These are phyloP conservation scores for Aspergillus funiculosus DNA, from an alignment of 495 filamentous ascomycete species.

Conservation along the genomic window DNA sequence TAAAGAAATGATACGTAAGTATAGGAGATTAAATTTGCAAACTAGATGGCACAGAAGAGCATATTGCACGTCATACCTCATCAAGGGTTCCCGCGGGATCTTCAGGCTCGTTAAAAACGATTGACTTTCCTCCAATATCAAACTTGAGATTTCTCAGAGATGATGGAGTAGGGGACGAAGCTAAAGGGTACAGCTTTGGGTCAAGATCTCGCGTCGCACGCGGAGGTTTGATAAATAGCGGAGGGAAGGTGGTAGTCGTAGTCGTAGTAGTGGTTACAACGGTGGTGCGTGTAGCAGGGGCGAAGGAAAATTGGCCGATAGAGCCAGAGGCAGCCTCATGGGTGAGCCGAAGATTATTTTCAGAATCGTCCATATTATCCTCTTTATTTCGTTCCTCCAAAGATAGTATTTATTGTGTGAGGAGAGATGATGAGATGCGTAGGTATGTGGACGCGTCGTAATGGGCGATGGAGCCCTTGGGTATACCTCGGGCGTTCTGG, in stretches of 20 bases:
- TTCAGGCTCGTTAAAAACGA: conserved; percentile 62
- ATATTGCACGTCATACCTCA: conserved; percentile 45
- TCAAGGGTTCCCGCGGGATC: conserved; percentile 48
- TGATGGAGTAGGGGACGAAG: conserved; percentile 69
- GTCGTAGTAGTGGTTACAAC: conserved; percentile 92
- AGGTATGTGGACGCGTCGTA: conserved; percentile 20
- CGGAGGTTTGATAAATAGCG: conserved; percentile 69
- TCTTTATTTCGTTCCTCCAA: conserved; percentile 16
- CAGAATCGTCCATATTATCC: conserved; percentile 32
- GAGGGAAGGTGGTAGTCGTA: conserved; percentile 84
- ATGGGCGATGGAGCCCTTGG: conserved; percentile 3
- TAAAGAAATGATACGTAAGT: conserved; percentile 25
- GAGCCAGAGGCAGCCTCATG: conserved; percentile 27
- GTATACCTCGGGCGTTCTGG: no score
- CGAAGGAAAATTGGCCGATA: conserved; percentile 63
- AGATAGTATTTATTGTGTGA: conserved; percentile 10
- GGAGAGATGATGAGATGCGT: conserved; percentile 7
- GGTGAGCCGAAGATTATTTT: conserved; percentile 15
- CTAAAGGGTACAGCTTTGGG: conserved; percentile 84
- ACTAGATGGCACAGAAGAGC: background rate
- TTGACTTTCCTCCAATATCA: conserved; percentile 58
- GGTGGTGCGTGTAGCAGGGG: conserved; percentile 66
- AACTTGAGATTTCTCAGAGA: conserved; percentile 69
- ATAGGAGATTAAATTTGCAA: background rate
- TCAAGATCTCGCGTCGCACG: conserved; percentile 70